Conservation (phyloP, 495 filamentous ascomycete genomes). For the Tetracladium marchalianum region DNA sequence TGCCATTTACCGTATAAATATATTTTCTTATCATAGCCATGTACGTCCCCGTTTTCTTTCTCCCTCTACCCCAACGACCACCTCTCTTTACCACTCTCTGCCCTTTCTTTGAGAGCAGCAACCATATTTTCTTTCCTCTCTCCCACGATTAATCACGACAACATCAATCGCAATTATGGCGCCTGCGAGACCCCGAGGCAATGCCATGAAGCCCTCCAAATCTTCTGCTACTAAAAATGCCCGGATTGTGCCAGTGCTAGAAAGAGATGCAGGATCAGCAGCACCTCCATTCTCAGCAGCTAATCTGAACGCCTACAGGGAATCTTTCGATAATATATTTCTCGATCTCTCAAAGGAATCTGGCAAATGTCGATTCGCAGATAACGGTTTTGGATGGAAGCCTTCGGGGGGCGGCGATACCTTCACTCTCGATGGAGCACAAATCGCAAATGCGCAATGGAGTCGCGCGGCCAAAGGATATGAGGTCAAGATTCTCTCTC, state of each 20-base stretch:
- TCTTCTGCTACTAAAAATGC: too few relatives aligned
- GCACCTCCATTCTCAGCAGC: too few relatives aligned
- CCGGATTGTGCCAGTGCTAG: too few relatives aligned
- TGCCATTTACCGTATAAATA: too few relatives aligned
- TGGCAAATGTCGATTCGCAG: slow-evolving; percentile 88
- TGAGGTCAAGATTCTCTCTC: slow-evolving; percentile 80
- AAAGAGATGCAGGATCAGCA: too few relatives aligned
- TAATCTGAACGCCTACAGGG: slow-evolving; percentile 27
- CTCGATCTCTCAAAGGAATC: slow-evolving; percentile 84
- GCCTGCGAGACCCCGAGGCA: too few relatives aligned
- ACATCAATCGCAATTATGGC: too few relatives aligned
- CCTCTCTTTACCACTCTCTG: background rate
- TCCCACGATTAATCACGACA: too few relatives aligned
- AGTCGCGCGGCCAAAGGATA: slow-evolving; percentile 86
- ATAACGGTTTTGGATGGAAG: slow-evolving; percentile 90
- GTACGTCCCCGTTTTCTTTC: background rate
- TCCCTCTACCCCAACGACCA: background rate
- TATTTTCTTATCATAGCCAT: background rate
- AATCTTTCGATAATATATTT: slow-evolving; percentile 94
- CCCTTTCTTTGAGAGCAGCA: too few relatives aligned
- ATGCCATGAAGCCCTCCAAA: too few relatives aligned
- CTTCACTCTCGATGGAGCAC: slow-evolving; percentile 77
- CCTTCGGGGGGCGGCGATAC: slow-evolving; percentile 78
- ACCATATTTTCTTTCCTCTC: too few relatives aligned
- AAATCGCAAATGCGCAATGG: slow-evolving; percentile 85